phyloP scores from a whole-genome alignment of 2,329 filamentous ascomycete species.

The Lizonia empirigonia region DNA sequence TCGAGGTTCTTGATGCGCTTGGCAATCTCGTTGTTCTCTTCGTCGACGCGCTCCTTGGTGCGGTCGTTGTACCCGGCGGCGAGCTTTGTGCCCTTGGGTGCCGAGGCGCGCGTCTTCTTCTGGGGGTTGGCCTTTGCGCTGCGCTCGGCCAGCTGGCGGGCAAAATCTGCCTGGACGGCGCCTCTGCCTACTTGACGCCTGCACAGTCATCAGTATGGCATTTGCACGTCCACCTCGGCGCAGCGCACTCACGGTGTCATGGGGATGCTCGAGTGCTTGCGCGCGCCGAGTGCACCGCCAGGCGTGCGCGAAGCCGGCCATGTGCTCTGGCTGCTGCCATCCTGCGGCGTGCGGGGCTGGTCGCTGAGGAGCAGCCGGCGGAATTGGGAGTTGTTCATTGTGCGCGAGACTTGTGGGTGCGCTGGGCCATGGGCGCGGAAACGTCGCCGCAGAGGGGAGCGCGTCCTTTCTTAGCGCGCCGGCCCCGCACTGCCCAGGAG shows the following conservation, averaged over 20 bases:
- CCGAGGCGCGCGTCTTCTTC: conserved; percentile 78
- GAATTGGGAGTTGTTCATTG: conserved; percentile 97
- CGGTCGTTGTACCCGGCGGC: conserved; percentile 85
- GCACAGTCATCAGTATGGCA: conserved; percentile 2
- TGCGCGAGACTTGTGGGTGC: background rate
- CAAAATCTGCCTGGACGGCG: conserved; percentile 69
- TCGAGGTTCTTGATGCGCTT: conserved; percentile 78
- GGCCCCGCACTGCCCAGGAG: conserved; percentile 16
- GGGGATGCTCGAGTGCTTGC: conserved; percentile 79
- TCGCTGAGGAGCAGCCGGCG: conserved; percentile 72
- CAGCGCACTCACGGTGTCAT: conserved; percentile 80
- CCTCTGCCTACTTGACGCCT: conserved; percentile 68
- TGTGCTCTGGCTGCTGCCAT: conserved; percentile 32
- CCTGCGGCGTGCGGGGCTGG: conserved; percentile 47
- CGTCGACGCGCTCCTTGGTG: conserved; percentile 65
- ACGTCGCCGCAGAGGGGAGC: conserved; percentile 3
- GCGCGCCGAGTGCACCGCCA: conserved; percentile 70
- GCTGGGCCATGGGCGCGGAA: background rate
- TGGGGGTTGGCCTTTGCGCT: conserved; percentile 59
- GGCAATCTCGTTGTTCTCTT: conserved; percentile 61
- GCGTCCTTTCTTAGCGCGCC: conserved; percentile 5
- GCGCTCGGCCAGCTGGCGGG: conserved; percentile 80
- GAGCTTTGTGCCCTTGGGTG: conserved; percentile 81
- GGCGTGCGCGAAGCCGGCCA: conserved; percentile 38
- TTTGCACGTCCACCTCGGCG: background rate